Conservation (phyloP, 2,329 filamentous ascomycete genomes). For the Aspergillus bombycis region DNA sequence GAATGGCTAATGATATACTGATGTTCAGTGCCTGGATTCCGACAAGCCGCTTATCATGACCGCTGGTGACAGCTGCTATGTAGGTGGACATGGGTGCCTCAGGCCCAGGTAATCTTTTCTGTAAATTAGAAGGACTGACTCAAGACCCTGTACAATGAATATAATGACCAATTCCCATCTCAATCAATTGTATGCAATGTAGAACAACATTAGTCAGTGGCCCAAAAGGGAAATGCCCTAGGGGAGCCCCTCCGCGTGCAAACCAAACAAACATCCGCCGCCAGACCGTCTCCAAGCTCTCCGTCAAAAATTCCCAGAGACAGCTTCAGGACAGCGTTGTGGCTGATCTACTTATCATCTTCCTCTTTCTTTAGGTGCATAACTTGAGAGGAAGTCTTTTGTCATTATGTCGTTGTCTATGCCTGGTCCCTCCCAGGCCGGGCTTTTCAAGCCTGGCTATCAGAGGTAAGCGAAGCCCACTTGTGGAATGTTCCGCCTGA, state of each 20-base stretch:
- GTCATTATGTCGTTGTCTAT: slow-evolving; percentile 89
- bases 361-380: slow-evolving; percentile 14
- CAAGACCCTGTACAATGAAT: not conserved
- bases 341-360: slow-evolving; percentile 14
- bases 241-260: slow-evolving; percentile 36
- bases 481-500: slow-evolving; percentile 18
- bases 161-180: not conserved
- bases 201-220: slow-evolving; percentile 5
- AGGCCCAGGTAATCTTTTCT: not conserved
- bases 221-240: slow-evolving; percentile 20
- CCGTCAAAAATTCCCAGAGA: slow-evolving; percentile 43
- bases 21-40: slow-evolving; percentile 26
- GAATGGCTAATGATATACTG: slow-evolving; percentile 4
- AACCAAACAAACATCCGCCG: slow-evolving; percentile 42
- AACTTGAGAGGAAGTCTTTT: slow-evolving; percentile 25
- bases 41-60: slow-evolving; percentile 19
- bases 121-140: not conserved
- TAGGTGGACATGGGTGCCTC: not conserved
- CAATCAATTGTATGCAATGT: not conserved
- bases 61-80: slow-evolving; percentile 17
- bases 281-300: slow-evolving; percentile 32
- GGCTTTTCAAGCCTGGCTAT: slow-evolving; percentile 95
- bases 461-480: slow-evolving; percentile 70
- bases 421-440: slow-evolving; percentile 87
- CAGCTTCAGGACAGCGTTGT: slow-evolving; percentile 28